Evolutionary conservation across 2,329 filamentous ascomycete species (phyloP), one percentile per base, ranked within the genome.

Genomic region (Tolypocladium paradoxum): DNA sequence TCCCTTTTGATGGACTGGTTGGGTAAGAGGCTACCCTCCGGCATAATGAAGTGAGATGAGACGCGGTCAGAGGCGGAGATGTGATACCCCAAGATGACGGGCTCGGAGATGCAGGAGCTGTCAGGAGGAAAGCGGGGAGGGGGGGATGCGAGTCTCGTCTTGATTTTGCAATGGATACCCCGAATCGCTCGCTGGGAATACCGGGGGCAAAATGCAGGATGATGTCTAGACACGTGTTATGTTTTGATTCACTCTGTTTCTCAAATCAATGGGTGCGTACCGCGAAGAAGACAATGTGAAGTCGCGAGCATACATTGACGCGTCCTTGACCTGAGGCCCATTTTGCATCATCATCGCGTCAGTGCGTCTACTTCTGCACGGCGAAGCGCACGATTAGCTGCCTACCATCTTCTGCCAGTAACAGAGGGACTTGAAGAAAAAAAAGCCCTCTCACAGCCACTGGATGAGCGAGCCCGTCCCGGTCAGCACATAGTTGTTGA

Each of bases 101-200:
- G n/a, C n/a, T n/a, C n/a, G n/a, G n/a, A n/a, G n/a, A n/a, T n/a
- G n/a, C n/a, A n/a, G n/a, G n/a, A n/a, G n/a, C n/a, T n/a, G n/a
- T n/a, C n/a, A n/a, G n/a, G 6, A 9, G 18, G 43, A 11, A 29
- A 24, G 46, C 11, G 31, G 12, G 31, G 16, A 8, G 20, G 31
- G 16, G 5, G 20, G 20, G 24, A 27, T 27, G 18, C 22, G 9
- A 4, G 45, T 20, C 31, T 47, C 16, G 50, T 36, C 54, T 54
- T 52, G 49, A 51, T 53, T 24, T 50, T 43, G 48, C 33, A 34
- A 55, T 36, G 53, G 58, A 61, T 61, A 61, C 57, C 59, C 59
- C 53, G 38, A 53, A 49, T 57, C 57, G 56, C 55, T 61, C 54
- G 49, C 56, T 60, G 31, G 51, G 38, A 49, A 18, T 46, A 31